Evolutionary conservation across 345 rosid genomes (phyloP).

Genomic region (Heritiera littoralis): DNA sequence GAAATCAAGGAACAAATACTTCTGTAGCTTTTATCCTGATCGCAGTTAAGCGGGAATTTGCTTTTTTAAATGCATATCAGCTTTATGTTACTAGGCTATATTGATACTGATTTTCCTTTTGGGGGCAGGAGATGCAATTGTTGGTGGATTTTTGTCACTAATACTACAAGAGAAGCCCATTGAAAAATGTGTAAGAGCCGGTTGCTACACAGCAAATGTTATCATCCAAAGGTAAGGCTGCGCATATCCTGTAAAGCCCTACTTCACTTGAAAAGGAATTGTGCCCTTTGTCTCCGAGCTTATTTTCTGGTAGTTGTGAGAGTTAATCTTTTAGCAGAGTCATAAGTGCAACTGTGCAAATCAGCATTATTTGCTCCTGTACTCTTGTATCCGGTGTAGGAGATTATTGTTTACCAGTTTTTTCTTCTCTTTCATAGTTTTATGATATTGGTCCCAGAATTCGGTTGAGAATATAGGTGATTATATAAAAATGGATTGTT

Average conservation of each 20-base stretch:
- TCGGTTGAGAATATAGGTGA: background rate
- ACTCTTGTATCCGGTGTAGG: conserved; percentile 14
- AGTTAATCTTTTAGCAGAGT: too few relatives aligned
- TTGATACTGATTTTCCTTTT: background rate
- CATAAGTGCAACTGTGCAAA: too few relatives aligned
- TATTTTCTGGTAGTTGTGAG: too few relatives aligned
- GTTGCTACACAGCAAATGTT: conserved; percentile 73
- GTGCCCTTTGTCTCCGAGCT: background rate
- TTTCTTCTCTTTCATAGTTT: conserved; percentile 7
- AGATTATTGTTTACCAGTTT: background rate
- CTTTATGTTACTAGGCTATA: background rate
- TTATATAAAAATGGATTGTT: background rate
- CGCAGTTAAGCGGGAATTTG: background rate
- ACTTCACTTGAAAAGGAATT: conserved; percentile 33
- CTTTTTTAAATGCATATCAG: background rate
- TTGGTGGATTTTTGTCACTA: conserved; percentile 81
- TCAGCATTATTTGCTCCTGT: background rate
- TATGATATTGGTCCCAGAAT: background rate
- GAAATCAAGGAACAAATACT: background rate
- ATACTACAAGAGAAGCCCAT: conserved; percentile 70
- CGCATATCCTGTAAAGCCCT: conserved; percentile 68
- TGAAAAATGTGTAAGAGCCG: conserved; percentile 75
- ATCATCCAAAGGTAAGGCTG: conserved; percentile 93
- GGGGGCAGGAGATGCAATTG: conserved; percentile 75
- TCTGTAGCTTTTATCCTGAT: background rate